phyloP scores from a whole-genome alignment of 768 basidiomycete species.

The Royoungia palumana region DNA sequence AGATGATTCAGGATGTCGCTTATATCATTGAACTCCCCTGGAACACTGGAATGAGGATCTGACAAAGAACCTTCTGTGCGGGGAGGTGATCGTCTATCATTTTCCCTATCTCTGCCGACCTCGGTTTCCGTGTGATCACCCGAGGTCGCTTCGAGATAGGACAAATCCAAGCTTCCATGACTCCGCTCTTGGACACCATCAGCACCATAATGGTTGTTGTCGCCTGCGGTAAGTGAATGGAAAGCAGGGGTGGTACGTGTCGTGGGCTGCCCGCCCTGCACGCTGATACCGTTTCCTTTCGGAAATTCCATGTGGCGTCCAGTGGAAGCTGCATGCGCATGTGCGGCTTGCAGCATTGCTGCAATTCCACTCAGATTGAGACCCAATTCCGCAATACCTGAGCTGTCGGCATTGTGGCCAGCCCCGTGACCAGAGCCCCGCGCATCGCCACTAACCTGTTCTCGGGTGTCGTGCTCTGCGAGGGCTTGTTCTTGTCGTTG shows the following conservation, averaged over 20 bases:
- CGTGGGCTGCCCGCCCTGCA: conserved; percentile 44
- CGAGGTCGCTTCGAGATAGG: conserved; percentile 44
- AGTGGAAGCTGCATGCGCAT: conserved; percentile 53
- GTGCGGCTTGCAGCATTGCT: conserved; percentile 78
- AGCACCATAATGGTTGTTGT: conserved; percentile 20
- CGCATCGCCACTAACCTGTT: conserved; percentile 18
- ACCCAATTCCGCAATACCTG: conserved; percentile 38
- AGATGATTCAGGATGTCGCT: conserved; percentile 76
- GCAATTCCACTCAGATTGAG: conserved; percentile 63
- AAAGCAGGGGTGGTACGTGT: conserved; percentile 76
- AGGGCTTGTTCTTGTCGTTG: conserved; percentile 52
- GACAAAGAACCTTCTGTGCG: conserved; percentile 34
- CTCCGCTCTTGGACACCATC: conserved; percentile 32
- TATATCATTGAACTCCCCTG: conserved; percentile 65
- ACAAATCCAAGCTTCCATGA: conserved; percentile 52
- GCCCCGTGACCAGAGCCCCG: conserved; percentile 12
- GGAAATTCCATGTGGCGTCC: conserved; percentile 45
- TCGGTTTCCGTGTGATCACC: conserved; percentile 11
- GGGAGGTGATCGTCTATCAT: conserved; percentile 35
- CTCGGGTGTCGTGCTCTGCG: conserved; percentile 35
- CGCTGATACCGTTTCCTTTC: conserved; percentile 45
- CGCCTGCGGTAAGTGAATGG: conserved; percentile 67
- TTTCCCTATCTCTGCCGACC: conserved; percentile 41
- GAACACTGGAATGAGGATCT: conserved; percentile 46
- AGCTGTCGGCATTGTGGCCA: conserved; percentile 14